Base-by-base conservation (phyloP, 148 eudicot species). In the Fagopyrum esculentum region DNA sequence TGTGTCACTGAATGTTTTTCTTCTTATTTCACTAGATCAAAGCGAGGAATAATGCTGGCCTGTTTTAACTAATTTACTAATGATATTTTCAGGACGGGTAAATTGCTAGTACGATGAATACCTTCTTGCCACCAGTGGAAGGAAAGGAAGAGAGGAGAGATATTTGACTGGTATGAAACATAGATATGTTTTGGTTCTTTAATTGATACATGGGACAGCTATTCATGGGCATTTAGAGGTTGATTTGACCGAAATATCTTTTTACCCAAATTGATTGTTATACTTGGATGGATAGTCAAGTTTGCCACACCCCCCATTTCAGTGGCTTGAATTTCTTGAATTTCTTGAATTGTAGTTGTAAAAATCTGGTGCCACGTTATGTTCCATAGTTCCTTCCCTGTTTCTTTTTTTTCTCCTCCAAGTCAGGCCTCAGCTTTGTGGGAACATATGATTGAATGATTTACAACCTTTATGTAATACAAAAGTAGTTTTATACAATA, bases 131-230 rank as follows among this genome's bases (percentile, higher is more conserved):
- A 40, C 15, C 30, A 12, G 44, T 66, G 71, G 7, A 66, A 66
- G 71, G 46, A 66, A 66, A 46, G 71, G 16, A 66, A 66, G 47
- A 66, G 47, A 66, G 71, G 71, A 6, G 46, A 46, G 8, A 35
- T 43, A 7, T 66, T 66, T 35, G 1, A 66, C 45, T 40, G 71
- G 71, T 66, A 66, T 35, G 71, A 43, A 66, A 66, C 30, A 12
- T 66, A 40, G 19, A 64, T 30, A 10, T 66, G 4, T 13, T 43
- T 2, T 12, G 16, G 43, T 5, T 66, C 43, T 35, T 66, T 5
- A 5, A 57, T 66, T 66, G 47, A 35, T 66, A 66, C 47, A 35
- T 66, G 71, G 17, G 19, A 9, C 47, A 13, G 17, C 46, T 63
- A 35, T 66, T 11, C n/a, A 12, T 66, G 19, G 46, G 5, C n/a